Evolutionary conservation across 2,329 filamentous ascomycete genomes (phyloP), one percentile per base, ranked within the genome.

Genomic region (Botrytis deweyae): DNA sequence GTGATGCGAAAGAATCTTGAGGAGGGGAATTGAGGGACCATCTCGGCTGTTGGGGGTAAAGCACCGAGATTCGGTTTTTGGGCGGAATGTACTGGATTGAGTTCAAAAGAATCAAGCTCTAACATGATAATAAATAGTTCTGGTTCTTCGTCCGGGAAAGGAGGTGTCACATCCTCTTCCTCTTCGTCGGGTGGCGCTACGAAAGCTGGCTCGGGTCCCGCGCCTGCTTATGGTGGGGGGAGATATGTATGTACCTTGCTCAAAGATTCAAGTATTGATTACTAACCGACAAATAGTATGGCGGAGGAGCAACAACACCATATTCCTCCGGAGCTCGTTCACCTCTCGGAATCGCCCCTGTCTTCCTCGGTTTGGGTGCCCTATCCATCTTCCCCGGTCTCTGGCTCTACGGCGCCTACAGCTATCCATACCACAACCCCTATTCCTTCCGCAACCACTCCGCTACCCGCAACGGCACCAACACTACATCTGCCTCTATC

Each of bases 371-470:
- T 4, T 79, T 86, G 5, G 85, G 84, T 5, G 82, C 84, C 2
- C 79, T 92, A 16, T 59, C 75, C 14, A 42, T 78, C 40, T 78
- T 77, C n/a, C 77, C 90, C 1, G 90, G 89, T 5, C 74, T 88
- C 55, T 93, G 91, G 89, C 83, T 90, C 14, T 88, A 88, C 78
- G 87, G 88, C 76, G 88, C 88, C 1, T 91, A 91, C 80, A 83
- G 88, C 2, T 89, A 90, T 79, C 82, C 84, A 65, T 93, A 90
- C 80, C 80, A 79, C 59, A 87, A 88, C 80, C 86, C 85, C n/a
- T 90, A 90, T 81, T 78, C 80, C 9, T 87, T 86, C 82, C 81
- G 83, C 80, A 89, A 88, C 78, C 77, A 78, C 49, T 85, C 83
- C 8, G 80, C 76, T 74, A 75, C 74, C 29, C 16, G 33, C n/a